Evolutionary conservation across 176 grass and related monocot genomes (phyloP), one percentile per base, ranked within the genome.

Genomic region (Oryza longistaminata): DNA sequence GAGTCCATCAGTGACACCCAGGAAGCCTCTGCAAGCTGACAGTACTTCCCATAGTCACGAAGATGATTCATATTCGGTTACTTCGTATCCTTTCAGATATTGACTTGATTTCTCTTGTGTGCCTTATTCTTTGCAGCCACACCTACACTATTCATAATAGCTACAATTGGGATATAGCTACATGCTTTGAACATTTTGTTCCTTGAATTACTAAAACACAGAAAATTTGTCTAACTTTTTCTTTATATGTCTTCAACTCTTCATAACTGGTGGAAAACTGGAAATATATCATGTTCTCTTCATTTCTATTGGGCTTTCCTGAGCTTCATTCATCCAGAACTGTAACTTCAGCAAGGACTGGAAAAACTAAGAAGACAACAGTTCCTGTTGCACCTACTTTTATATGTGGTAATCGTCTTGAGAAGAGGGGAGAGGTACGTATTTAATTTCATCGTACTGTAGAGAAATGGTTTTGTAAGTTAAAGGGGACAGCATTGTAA

Each of bases 61-160:
- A 48, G 93, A 92, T 3, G 93, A 94, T 67, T 88, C 90, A 25
- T 85, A 76, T 71, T 94, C 93, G 11, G 70, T 88, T 55, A 84
- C 90, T 92, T 94, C 90, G 93, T 94, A 94, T 94, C 87, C 93
- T 90, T 90, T 87, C 24, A 71, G 27, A 34, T 66, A 61, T 64
- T 16, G 17, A 34, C n/a, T 85, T 72, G 74, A 83, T 26, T 64
- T 76, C 40, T 77, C 66, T 27, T 8, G 9, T 31, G 19, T 7
- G 16, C 58, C 37, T 60, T 75, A 67, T 50, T 71, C 17, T 69
- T 81, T 19, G 27, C 11, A 61, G 7, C 35, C 21, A 73, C 37
- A 31, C 29, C 50, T 16, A 64, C 22, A 14, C 17, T 64, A 49
- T 42, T 44, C 9, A 52, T 43, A 44, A 65, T 74, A 42, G 9